A percentile compares a stretch with the other conserved stretches of the same genome.
Evolutionary conservation across 108 stramenopile genomes (phyloP).

Genomic region (Cyclotella choctawhatcheeana): DNA sequence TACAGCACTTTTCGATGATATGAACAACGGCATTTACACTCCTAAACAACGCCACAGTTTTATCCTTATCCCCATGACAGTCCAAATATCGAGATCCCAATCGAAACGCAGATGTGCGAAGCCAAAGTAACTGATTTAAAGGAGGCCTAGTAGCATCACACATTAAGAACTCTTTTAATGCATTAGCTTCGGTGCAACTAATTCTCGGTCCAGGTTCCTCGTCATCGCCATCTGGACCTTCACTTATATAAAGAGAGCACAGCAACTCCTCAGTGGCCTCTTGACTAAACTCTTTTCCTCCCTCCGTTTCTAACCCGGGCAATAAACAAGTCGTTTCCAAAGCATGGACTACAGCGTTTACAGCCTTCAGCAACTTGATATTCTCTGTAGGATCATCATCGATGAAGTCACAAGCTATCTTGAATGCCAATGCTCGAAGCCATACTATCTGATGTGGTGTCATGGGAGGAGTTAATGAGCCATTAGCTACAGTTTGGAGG

Average conservation of each 20-base stretch:
- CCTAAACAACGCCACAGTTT: slow-evolving; percentile 58
- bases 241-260: slow-evolving; percentile 18
- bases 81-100: slow-evolving; percentile 64
- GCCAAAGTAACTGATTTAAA: slow-evolving; percentile 65
- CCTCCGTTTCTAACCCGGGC: slow-evolving; percentile 18
- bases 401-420: slow-evolving; percentile 63
- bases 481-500: slow-evolving; percentile 17
- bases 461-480: slow-evolving; percentile 7
- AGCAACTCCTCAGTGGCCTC: slow-evolving; percentile 18
- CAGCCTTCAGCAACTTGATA: slow-evolving; percentile 55
- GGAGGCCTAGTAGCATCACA: slow-evolving; percentile 50
- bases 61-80: slow-evolving; percentile 53
- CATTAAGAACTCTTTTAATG: slow-evolving; percentile 17
- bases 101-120: slow-evolving; percentile 71
- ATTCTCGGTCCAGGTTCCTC: slow-evolving; percentile 14
- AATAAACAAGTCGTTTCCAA: slow-evolving; percentile 57
- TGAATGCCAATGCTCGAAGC: slow-evolving; percentile 72
- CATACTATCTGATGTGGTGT: slow-evolving; percentile 72
- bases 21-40: slow-evolving; percentile 74
- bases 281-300: slow-evolving; percentile 17
- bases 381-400: slow-evolving; percentile 55
- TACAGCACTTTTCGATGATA: slow-evolving; percentile 58
- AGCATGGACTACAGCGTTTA: slow-evolving; percentile 71
- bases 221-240: not conserved
- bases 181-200: slow-evolving; percentile 8